These are phyloP conservation scores for Fistulifera solaris DNA, from an alignment of 108 stramenopile genomes.

Conservation along the genomic window DNA sequence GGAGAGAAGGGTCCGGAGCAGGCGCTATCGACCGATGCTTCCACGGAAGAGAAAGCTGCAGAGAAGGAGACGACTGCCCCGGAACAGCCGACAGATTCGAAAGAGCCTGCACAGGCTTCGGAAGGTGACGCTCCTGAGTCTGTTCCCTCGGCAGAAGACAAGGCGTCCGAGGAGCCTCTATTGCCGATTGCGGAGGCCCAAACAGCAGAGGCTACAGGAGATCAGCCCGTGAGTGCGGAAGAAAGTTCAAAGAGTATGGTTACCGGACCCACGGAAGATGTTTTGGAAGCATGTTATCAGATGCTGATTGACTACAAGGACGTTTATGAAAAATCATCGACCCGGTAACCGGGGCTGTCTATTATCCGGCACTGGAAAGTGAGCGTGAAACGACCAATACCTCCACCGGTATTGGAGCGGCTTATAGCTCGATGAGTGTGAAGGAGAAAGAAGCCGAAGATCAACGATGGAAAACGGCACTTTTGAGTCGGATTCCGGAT, in stretches of 20 bases:
- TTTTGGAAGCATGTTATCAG: neutral
- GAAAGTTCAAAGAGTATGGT: no score
- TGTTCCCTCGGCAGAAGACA: neutral
- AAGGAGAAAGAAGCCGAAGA: conserved; percentile 45
- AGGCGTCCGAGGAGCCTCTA: neutral
- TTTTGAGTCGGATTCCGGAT: conserved; percentile 46
- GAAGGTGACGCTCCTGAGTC: neutral
- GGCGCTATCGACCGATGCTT: neutral
- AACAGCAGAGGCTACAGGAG: neutral
- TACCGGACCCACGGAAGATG: no score
- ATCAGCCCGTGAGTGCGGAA: no score
- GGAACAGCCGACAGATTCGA: neutral
- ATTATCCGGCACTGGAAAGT: conserved; percentile 14
- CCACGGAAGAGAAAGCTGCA: neutral
- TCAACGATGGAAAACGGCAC: conserved; percentile 50
- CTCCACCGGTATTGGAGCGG: conserved; percentile 24
- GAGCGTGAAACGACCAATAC: conserved; percentile 12
- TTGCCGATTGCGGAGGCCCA: neutral
- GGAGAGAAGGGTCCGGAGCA: neutral
- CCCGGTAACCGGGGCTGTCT: conserved; percentile 7
- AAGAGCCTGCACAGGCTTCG: neutral
- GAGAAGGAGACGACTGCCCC: neutral
- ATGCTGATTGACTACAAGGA: conserved; percentile 20
- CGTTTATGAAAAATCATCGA: conserved; percentile 29
- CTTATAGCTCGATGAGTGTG: conserved; percentile 15